Conservation (phyloP, 2,329 filamentous ascomycete species). For the Leptographium flavum region DNA sequence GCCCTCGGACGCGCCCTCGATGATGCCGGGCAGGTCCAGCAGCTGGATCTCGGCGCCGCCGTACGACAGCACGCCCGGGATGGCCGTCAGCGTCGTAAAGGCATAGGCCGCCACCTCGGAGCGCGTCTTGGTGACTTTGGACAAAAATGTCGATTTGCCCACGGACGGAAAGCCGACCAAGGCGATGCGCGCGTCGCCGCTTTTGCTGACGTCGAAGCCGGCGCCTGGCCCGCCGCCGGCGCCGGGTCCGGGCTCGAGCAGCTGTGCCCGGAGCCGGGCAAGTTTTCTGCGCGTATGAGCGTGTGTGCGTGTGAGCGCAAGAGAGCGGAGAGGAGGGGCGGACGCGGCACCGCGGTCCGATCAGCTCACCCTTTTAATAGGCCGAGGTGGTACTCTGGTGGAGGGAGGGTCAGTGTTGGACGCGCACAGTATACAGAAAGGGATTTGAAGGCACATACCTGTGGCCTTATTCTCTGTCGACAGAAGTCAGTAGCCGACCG, state of each 20-base stretch:
- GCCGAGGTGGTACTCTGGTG: conserved; percentile 97
- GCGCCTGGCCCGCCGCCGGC: conserved; percentile 63
- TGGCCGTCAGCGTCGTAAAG: conserved; percentile 95
- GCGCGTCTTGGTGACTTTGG: conserved; percentile 95
- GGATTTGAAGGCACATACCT: conserved; percentile 62
- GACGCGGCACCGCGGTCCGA: background rate
- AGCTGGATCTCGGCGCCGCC: conserved; percentile 97
- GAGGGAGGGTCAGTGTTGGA: too few relatives aligned
- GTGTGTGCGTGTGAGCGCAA: background rate
- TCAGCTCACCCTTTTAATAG: conserved; percentile 74
- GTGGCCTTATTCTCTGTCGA: conserved; percentile 90
- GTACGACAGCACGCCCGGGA: conserved; percentile 94
- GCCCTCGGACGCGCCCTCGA: conserved; percentile 89
- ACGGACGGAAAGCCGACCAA: conserved; percentile 98
- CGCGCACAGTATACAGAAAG: too few relatives aligned
- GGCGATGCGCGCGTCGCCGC: conserved; percentile 89
- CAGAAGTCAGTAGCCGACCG: conserved; percentile 11
- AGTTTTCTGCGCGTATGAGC: conserved; percentile 55
- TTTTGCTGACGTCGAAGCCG: conserved; percentile 92
- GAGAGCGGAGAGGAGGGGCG: background rate
- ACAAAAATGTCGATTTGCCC: conserved; percentile 97
- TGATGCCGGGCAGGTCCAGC: conserved; percentile 93
- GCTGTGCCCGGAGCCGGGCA: conserved; percentile 81
- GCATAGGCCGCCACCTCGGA: conserved; percentile 93
- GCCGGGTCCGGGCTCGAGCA: conserved; percentile 77